Conservation (phyloP, 352 stramenopile genomes). For the Elongisporangium prolatum region DNA sequence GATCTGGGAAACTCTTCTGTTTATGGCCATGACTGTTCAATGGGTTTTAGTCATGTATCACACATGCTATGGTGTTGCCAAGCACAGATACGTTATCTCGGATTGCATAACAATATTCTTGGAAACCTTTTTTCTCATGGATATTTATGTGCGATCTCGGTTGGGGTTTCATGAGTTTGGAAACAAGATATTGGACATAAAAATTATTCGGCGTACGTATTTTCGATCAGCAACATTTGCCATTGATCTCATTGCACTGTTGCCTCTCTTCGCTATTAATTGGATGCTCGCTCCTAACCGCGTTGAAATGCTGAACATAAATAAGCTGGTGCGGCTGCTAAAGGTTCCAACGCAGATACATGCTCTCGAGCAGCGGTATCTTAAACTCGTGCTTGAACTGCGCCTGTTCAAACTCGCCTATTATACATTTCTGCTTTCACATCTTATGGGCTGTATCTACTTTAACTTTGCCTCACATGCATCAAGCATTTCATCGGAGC, state of each 20-base stretch:
- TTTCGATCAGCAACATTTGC: conserved; percentile 29
- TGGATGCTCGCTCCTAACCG: conserved; percentile 16
- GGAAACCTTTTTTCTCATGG: conserved; percentile 35
- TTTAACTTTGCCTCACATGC: conserved; percentile 46
- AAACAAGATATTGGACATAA: conserved; percentile 45
- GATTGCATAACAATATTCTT: conserved; percentile 27
- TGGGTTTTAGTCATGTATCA: conserved; percentile 36
- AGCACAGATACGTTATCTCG: conserved; percentile 10
- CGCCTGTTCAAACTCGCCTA: conserved; percentile 51
- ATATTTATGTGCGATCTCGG: conserved; percentile 36
- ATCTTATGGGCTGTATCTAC: conserved; percentile 49
- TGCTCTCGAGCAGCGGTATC: conserved; percentile 35
- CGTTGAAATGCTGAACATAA: conserved; percentile 43
- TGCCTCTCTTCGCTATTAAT: conserved; percentile 38
- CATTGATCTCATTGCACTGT: conserved; percentile 31
- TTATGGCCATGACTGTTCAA: conserved; percentile 41
- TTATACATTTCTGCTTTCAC: conserved; percentile 44
- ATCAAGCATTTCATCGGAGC: conserved; percentile 17
- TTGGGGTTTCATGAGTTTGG: conserved; percentile 43
- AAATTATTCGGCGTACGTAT: conserved; percentile 27
- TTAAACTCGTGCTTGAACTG: conserved; percentile 37
- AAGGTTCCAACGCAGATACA: conserved; percentile 41
- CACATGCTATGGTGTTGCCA: conserved; percentile 33
- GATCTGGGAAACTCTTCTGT: conserved; percentile 37
- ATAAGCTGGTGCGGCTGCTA: conserved; percentile 40